phyloP scores from a whole-genome alignment of 2,329 filamentous ascomycete genomes.

The Claviceps capensis region DNA sequence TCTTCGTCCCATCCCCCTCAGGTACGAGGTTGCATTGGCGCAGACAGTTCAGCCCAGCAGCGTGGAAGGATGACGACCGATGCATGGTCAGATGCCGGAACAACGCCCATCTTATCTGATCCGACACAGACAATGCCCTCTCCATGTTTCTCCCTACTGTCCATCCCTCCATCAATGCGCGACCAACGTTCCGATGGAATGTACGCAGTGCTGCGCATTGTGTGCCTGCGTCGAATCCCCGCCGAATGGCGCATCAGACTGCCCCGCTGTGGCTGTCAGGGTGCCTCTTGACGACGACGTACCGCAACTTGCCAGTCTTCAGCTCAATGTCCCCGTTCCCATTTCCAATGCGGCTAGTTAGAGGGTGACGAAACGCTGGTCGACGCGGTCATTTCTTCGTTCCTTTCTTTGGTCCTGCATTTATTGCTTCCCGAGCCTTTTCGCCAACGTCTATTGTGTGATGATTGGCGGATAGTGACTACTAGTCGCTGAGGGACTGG shows the following conservation, averaged over 20 bases:
- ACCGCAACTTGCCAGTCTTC: background rate
- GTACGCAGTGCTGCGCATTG: background rate
- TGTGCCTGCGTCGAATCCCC: background rate
- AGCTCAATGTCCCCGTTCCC: background rate
- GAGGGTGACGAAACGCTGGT: background rate
- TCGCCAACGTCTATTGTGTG: background rate
- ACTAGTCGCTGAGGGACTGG: background rate
- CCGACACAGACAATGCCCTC: background rate
- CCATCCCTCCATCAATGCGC: background rate
- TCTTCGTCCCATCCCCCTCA: background rate
- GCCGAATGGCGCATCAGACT: constrained; percentile 2
- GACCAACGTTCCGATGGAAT: background rate
- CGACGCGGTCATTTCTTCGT: background rate
- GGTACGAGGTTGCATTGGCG: constrained; percentile 2
- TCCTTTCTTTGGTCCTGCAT: background rate
- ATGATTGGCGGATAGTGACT: too few relatives aligned
- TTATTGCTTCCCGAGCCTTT: background rate
- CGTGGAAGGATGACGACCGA: background rate
- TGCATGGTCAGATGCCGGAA: background rate
- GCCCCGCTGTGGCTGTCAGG: constrained; percentile 4
- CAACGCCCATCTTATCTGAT: background rate
- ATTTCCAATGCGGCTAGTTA: background rate
- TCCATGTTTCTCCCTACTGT: background rate
- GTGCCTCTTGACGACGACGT: background rate
- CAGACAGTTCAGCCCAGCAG: background rate